phyloP scores from a whole-genome alignment of 1,284 basidiomycete genomes.

The Sanghuangporus weigelae region DNA sequence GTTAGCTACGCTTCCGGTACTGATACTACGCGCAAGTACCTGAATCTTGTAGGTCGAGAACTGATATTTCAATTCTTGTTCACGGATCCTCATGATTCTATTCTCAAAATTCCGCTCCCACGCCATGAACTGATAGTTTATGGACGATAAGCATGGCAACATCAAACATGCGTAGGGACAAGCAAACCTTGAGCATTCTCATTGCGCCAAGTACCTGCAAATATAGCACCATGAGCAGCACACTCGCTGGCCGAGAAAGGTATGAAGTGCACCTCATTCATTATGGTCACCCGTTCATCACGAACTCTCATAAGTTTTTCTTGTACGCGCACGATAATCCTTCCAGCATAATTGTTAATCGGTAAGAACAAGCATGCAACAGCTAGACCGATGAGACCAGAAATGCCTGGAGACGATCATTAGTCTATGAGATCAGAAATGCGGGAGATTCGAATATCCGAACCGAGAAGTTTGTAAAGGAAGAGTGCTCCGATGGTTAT shows the following conservation, averaged over 20 bases:
- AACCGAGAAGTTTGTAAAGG: slow-evolving; percentile 76
- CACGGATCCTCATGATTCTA: slow-evolving; percentile 67
- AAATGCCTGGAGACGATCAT: slow-evolving; percentile 40
- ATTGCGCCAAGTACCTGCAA: slow-evolving; percentile 75
- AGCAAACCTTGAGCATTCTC: slow-evolving; percentile 81
- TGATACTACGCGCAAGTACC: slow-evolving; percentile 30
- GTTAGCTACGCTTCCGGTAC: background rate
- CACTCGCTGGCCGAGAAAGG: background rate
- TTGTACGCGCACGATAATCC: slow-evolving; percentile 76
- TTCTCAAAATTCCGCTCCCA: slow-evolving; percentile 91
- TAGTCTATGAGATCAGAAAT: background rate
- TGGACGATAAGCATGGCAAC: background rate
- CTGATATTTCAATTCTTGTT: slow-evolving; percentile 78
- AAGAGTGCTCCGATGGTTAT: slow-evolving; percentile 77
- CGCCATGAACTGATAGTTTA: slow-evolving; percentile 72
- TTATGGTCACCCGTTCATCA: slow-evolving; percentile 84
- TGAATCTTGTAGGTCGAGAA: slow-evolving; percentile 84
- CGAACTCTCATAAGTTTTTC: slow-evolving; percentile 90
- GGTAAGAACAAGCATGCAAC: slow-evolving; percentile 83
- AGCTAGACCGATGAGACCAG: slow-evolving; percentile 75
- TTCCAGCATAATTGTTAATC: slow-evolving; percentile 83
- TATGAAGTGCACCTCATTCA: slow-evolving; percentile 72
- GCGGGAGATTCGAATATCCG: slow-evolving; percentile 18
- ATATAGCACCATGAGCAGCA: background rate
- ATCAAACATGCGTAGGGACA: background rate